phyloP scores from a whole-genome alignment of 1,284 basidiomycete genomes.

The Hortiboletus rubellus region DNA sequence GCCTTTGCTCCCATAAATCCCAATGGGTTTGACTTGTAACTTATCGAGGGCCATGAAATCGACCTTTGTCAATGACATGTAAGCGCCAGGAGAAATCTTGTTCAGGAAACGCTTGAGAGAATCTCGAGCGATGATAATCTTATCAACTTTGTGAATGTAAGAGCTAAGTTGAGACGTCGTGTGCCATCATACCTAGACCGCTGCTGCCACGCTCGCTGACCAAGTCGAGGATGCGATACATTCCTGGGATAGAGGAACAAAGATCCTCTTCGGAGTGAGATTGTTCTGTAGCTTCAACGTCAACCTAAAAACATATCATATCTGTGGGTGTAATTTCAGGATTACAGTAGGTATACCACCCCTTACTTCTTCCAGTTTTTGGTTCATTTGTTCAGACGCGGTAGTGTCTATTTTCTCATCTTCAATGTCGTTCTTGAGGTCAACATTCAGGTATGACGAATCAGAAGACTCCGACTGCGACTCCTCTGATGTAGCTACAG shows the following conservation, averaged over 20 bases:
- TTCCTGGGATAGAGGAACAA: constrained; percentile 37
- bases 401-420: constrained; percentile 15
- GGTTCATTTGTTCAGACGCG: constrained; percentile 11
- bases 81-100: constrained; percentile 46
- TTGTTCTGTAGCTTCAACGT: constrained; percentile 11
- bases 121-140: constrained; percentile 56
- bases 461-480: constrained; percentile 16
- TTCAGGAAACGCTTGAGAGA: constrained; percentile 49
- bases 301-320: constrained; percentile 11
- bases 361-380: constrained; percentile 20
- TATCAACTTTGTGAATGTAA: constrained; percentile 45
- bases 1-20: constrained; percentile 53
- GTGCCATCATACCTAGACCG: constrained; percentile 45
- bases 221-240: constrained; percentile 56
- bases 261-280: constrained; percentile 26
- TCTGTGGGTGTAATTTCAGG: background rate
- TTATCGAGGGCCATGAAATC: constrained; percentile 52
- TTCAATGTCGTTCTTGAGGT: constrained; percentile 12
- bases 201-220: constrained; percentile 50
- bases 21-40: constrained; percentile 46
- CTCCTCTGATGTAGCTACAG: constrained; percentile 2
- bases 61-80: constrained; percentile 51
- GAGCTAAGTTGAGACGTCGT: background rate
- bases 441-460: constrained; percentile 16
- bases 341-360: background rate